These are phyloP conservation scores for Coelastrella sp. DNA, from an alignment of 139 green algal species.

Conservation along the genomic window DNA sequence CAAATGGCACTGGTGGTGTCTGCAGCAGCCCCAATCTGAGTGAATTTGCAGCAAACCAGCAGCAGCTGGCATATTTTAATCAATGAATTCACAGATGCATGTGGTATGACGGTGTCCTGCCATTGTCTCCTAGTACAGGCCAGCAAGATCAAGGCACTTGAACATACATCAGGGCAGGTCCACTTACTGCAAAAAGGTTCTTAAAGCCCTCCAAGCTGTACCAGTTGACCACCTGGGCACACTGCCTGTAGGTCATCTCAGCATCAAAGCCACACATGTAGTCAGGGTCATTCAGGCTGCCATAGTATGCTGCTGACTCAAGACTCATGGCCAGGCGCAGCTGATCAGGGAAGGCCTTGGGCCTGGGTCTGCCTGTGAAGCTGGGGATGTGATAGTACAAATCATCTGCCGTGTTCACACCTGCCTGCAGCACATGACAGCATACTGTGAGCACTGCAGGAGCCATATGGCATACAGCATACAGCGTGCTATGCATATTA, in stretches of 20 bases:
- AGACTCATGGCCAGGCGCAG: conserved; percentile 37
- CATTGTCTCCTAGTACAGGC: no score
- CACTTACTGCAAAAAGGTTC: neutral
- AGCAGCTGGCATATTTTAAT: no score
- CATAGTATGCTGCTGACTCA: conserved; percentile 10
- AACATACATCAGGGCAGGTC: no score
- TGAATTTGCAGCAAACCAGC: no score
- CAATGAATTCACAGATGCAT: no score
- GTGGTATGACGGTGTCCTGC: no score
- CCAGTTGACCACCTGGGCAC: conserved; percentile 10
- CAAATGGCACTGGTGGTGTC: neutral
- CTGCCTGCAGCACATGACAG: no score
- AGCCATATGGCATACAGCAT: neutral
- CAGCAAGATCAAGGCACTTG: no score
- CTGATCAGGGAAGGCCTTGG: conserved; percentile 24
- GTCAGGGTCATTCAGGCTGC: neutral
- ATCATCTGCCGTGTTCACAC: neutral
- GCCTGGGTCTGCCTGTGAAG: neutral
- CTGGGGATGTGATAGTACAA: conserved; percentile 34
- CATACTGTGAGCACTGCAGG: no score
- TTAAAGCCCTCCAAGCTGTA: neutral
- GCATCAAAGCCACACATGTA: conserved; percentile 44
- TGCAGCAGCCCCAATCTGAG: no score
- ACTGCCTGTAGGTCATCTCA: conserved; percentile 26
- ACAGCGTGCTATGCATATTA: neutral